Base-by-base conservation (phyloP, 495 filamentous ascomycete genomes). In the Aspergillus olivimuriae region DNA sequence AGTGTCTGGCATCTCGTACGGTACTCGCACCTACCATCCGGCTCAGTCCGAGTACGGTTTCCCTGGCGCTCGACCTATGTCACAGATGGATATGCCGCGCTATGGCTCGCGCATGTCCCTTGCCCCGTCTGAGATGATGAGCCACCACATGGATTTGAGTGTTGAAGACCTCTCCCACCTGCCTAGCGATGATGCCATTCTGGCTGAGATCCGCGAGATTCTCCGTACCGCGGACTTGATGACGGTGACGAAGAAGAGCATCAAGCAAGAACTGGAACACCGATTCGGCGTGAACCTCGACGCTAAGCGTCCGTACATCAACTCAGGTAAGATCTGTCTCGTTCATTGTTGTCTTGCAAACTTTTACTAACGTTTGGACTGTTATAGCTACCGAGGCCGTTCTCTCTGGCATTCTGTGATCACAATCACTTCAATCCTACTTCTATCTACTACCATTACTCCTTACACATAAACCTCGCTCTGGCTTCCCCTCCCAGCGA, bases 241-340 rank as follows among this genome's bases (percentile, higher is more conserved):
- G 92, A 87, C 72, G 8, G 86, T 97, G 21, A 97, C 94, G 48
- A 99, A 99, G 83, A 99, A 97, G 80, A 87, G 84, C 46, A 84
- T 99, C 68, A 96, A 95, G 75, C 64, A 76, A 46, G 94, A 99
- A 65, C 68, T 99, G 44, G 94, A 99, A 70, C 74, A 76, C 55
- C 76, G 89, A 50, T 99, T 95, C 60, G 85, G 83, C 21, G 79
- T 94, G 24, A 73, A 73, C 34, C 67, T 97, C 41, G 90, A 97
- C 59, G 63, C 77, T 40, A 86, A 80, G 73, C 79, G 87, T 65
- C 77, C 84, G 26, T 97, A 95, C 66, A 94, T 97, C 63, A 94
- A 89, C 59, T 89, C 85, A 65, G 88, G 87, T 94, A 82, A 63
- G 83, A 12, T 21, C n/a, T 72, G 40, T 34, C 47, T 51, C 46